Base-by-base conservation (phyloP, 1,284 basidiomycete genomes). In the Ustilago lituana region DNA sequence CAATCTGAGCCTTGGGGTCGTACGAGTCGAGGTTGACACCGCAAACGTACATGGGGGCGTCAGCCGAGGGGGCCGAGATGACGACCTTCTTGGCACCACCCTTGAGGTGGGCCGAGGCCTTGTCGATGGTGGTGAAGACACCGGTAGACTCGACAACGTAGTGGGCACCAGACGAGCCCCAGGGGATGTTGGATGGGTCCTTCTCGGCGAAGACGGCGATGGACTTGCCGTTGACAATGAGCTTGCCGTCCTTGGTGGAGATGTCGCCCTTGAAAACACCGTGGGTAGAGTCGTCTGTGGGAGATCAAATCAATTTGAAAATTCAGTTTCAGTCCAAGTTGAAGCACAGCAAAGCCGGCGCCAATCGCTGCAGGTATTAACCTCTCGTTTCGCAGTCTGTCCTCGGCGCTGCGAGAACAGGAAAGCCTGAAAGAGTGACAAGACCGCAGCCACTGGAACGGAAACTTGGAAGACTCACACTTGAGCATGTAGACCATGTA, bases 71-170 rank as follows among this genome's bases (percentile, higher is more conserved):
- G 56, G 95, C 96, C 76, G 95, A 97, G 88, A 99, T 98, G 86
- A 99, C 88, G 83, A 99, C 95, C 88, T 98, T 98, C 90, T 98
- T 98, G 84, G 96, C 95, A 84, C 96, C 96, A 82, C 96, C 95
- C 86, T 96, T 94, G 86, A 99, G 87, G 87, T 99, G 95, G 77
- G 89, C 89, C 54, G 87, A 87, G 63, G 96, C 95, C 87, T 92
- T 94, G 64, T 87, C 86, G 44, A 73, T 89, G 82, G 95, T 97
- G 84, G 95, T 98, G 89, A 98, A 98, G 84, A 98, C 95, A 90
- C 96, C 95, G 79, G 95, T 98, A 50, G 96, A 93, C 86, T 99
- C 95, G 83, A 99, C 89, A 70, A 98, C 87, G 87, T 98, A 98
- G 41, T 92, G 87, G 74, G 94, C 96, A 78, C 91, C 91, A 60